phyloP scores from a whole-genome alignment of 129 eudicot genomes.

The Flaveria ramosissima region DNA sequence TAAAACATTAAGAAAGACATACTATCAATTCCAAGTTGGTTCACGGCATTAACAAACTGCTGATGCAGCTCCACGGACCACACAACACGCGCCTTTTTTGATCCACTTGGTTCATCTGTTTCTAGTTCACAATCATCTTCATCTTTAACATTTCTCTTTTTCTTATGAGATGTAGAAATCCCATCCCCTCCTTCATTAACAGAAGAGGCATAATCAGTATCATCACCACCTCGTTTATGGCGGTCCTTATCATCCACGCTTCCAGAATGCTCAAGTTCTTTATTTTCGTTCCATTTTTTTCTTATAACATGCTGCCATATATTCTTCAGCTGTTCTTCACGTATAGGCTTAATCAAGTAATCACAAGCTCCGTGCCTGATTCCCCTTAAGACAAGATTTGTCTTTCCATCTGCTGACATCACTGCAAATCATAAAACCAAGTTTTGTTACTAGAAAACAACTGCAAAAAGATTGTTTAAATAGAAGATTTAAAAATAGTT shows the following conservation, averaged over 20 bases:
- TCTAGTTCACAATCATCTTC: slow-evolving; percentile 71
- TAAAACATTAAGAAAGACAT: slow-evolving; percentile 27
- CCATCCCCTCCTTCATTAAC: slow-evolving; percentile 67
- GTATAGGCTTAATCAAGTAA: slow-evolving; percentile 77
- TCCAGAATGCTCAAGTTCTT: slow-evolving; percentile 65
- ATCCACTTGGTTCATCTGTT: slow-evolving; percentile 57
- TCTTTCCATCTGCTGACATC: slow-evolving; percentile 86
- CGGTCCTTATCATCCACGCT: slow-evolving; percentile 64
- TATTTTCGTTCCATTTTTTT: slow-evolving; percentile 62
- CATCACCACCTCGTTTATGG: slow-evolving; percentile 54
- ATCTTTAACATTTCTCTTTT: slow-evolving; percentile 62
- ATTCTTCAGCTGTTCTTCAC: slow-evolving; percentile 71
- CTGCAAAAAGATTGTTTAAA: neutral
- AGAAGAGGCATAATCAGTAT: slow-evolving; percentile 67
- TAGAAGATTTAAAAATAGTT: neutral
- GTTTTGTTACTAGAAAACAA: slow-evolving; percentile 20
- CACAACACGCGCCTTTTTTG: slow-evolving; percentile 76
- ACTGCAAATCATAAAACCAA: slow-evolving; percentile 41
- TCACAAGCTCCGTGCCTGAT: slow-evolving; percentile 84
- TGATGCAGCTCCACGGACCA: slow-evolving; percentile 90
- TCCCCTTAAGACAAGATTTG: slow-evolving; percentile 66
- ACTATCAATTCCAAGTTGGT: slow-evolving; percentile 83
- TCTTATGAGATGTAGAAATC: slow-evolving; percentile 46
- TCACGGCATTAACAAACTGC: slow-evolving; percentile 75
- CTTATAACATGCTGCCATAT: slow-evolving; percentile 90